These are phyloP conservation scores for Chlorella sp. DNA, from an alignment of 139 green algal species.

Conservation along the genomic window DNA sequence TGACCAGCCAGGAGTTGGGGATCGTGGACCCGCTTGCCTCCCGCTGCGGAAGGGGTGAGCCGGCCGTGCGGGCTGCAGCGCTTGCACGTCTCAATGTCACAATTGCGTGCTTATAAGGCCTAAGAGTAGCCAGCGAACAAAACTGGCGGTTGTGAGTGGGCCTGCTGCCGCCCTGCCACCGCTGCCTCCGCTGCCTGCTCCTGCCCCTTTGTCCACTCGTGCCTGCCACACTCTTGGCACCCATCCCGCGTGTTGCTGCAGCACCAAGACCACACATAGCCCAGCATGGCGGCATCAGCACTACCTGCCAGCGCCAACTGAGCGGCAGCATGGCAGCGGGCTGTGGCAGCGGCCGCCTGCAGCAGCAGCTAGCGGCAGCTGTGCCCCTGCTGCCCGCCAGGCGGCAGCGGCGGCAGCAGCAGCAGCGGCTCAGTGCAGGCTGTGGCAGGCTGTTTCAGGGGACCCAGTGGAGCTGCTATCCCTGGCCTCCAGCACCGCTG, in stretches of 20 bases:
- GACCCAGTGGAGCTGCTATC: slow-evolving; percentile 14
- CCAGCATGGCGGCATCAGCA: slow-evolving; percentile 5
- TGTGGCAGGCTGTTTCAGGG: not conserved
- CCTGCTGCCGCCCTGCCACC: not conserved
- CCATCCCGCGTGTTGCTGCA: no score
- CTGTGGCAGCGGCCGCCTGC: not conserved
- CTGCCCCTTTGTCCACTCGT: no score
- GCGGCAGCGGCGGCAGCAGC: not conserved
- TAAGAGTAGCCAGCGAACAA: no score
- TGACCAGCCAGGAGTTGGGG: not conserved
- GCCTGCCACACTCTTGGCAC: no score
- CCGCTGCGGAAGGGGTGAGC: no score
- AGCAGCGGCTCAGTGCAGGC: not conserved
- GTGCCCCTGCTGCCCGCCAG: not conserved
- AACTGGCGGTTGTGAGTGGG: no score
- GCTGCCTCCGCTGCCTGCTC: not conserved
- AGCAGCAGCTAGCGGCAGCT: not conserved
- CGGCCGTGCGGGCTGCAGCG: no score
- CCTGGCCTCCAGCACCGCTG: not conserved
- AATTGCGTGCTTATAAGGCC: no score
- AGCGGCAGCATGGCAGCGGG: not conserved
- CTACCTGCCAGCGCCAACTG: not conserved
- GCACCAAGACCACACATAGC: no score
- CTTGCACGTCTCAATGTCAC: no score
- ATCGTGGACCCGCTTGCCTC: no score